These are phyloP conservation scores for Chaetothyriales sp. DNA, from an alignment of 2,329 filamentous ascomycete genomes.

Conservation along the genomic window DNA sequence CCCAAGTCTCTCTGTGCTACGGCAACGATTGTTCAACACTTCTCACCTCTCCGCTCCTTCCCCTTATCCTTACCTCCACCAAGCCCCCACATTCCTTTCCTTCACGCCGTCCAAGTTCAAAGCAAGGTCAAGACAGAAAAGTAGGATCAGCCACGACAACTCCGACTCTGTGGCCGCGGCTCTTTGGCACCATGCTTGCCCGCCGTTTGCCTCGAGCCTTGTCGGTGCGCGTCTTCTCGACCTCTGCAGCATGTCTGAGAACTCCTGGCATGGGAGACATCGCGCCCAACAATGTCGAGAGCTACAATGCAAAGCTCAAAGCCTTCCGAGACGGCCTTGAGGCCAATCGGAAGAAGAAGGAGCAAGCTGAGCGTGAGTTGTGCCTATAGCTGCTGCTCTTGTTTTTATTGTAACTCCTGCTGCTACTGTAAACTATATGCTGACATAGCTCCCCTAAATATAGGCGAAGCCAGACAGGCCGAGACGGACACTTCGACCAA, in stretches of 20 bases:
- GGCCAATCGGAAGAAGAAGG: conserved; percentile 59
- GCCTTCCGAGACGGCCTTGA: conserved; percentile 71
- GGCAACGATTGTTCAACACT: background rate
- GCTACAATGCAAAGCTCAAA: conserved; percentile 72
- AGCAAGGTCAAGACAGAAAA: background rate
- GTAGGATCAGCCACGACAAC: background rate
- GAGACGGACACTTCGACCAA: conserved; percentile 46
- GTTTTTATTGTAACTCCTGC: conserved; percentile 19
- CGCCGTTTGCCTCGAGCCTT: conserved; percentile 34
- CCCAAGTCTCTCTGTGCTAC: background rate
- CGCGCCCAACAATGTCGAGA: conserved; percentile 52
- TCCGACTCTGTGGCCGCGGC: background rate
- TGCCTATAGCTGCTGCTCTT: conserved; percentile 31
- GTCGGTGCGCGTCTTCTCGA: conserved; percentile 42
- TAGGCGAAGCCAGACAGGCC: conserved; percentile 43
- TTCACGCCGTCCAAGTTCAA: background rate
- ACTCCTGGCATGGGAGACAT: conserved; percentile 78
- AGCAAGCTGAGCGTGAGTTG: conserved; percentile 70
- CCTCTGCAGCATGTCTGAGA: conserved; percentile 34
- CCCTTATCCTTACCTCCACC: background rate
- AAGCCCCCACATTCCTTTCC: background rate
- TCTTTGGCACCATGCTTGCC: conserved; percentile 25
- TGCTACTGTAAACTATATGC: conserved; percentile 35
- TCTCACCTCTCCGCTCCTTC: no score
- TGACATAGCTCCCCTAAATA: conserved; percentile 40